phyloP scores from a whole-genome alignment of 306 rosid genomes.

The Vicia villosa region DNA sequence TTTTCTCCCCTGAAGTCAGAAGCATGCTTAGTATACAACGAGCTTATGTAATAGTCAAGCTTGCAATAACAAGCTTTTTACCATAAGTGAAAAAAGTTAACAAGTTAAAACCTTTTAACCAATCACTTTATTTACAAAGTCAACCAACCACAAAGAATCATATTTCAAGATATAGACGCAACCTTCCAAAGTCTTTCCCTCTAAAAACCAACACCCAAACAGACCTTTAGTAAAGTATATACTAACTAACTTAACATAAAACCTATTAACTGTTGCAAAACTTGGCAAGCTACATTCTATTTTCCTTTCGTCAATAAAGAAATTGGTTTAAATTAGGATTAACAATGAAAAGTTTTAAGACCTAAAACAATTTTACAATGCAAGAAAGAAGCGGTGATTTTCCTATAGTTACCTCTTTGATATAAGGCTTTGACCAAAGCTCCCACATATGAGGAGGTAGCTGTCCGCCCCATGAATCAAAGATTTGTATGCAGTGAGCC shows the following conservation, averaged over 20 bases:
- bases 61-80: neutral
- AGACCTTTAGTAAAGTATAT: neutral
- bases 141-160: slow-evolving; percentile 24
- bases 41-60: slow-evolving; percentile 16
- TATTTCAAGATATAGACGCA: too few species aligned
- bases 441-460: slow-evolving; percentile 95
- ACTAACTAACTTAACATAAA: slow-evolving; percentile 30
- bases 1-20: slow-evolving; percentile 12
- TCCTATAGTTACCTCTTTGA: slow-evolving; percentile 68
- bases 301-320: slow-evolving; percentile 24
- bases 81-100: neutral
- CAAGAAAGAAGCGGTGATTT: slow-evolving; percentile 6
- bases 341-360: slow-evolving; percentile 9
- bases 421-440: slow-evolving; percentile 91
- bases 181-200: too few species aligned
- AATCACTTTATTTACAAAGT: slow-evolving; percentile 1
- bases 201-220: too few species aligned
- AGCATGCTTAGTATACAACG: slow-evolving; percentile 23
- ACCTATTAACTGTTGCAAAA: slow-evolving; percentile 2
- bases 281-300: slow-evolving; percentile 6
- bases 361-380: slow-evolving; percentile 13
- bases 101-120: slow-evolving; percentile 11
- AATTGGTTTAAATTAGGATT: slow-evolving; percentile 4
- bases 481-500: slow-evolving; percentile 95
- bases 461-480: slow-evolving; percentile 99